These are phyloP conservation scores for Evansstolkia leycettana DNA, from an alignment of 495 filamentous ascomycete genomes.

Conservation along the genomic window DNA sequence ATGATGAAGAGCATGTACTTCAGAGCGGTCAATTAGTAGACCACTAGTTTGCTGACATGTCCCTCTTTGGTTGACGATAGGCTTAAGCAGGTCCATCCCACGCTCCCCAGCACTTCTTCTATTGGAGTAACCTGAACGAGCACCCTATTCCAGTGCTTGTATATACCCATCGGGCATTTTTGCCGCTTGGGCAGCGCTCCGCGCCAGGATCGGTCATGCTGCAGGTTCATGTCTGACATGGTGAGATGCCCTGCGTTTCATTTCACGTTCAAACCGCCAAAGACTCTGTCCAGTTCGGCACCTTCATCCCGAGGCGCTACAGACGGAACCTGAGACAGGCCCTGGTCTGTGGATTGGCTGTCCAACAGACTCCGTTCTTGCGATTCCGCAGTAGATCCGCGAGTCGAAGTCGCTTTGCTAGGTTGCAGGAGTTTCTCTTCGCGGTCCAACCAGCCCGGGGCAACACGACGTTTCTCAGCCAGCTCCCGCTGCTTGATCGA, in stretches of 20 bases:
- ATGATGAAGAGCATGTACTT: too few relatives aligned
- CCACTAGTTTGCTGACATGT: too few relatives aligned
- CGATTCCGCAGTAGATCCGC: slow-evolving; percentile 2
- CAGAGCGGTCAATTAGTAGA: too few relatives aligned
- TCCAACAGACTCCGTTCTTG: slow-evolving; percentile 34
- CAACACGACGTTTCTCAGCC: slow-evolving; percentile 81
- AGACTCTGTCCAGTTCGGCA: slow-evolving; percentile 78
- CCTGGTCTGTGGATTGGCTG: slow-evolving; percentile 28
- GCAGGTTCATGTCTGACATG: too few relatives aligned
- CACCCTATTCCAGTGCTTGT: too few relatives aligned
- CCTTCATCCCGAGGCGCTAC: slow-evolving; percentile 47
- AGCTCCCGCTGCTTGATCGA: slow-evolving; percentile 63
- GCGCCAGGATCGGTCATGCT: too few relatives aligned
- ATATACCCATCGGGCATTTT: too few relatives aligned
- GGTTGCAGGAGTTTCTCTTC: slow-evolving; percentile 78
- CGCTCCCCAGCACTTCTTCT: too few relatives aligned
- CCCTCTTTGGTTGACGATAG: too few relatives aligned
- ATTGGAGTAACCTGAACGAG: too few relatives aligned
- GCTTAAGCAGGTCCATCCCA: too few relatives aligned
- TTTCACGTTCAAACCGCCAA: slow-evolving; percentile 55
- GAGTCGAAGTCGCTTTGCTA: slow-evolving; percentile 9
- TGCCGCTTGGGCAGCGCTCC: too few relatives aligned
- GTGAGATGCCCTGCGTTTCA: slow-evolving; percentile 11
- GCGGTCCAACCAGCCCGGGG: slow-evolving; percentile 90
- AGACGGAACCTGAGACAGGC: slow-evolving; percentile 26